Conservation (phyloP, 1,284 basidiomycete species). For the Sphaerobolus stellatus region DNA sequence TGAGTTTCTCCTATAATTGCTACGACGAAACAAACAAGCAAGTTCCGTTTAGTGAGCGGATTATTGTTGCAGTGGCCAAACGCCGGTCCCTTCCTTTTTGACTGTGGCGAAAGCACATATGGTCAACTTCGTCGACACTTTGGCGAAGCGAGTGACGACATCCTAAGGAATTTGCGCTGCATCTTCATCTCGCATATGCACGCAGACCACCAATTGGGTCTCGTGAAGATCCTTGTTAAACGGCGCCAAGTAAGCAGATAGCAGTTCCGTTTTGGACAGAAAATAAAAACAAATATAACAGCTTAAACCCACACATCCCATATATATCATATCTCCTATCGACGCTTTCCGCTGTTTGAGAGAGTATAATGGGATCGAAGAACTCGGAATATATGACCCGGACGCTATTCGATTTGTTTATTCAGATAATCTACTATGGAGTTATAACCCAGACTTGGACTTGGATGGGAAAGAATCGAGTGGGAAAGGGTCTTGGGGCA, state of each 20-base stretch:
- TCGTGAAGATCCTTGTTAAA: conserved; percentile 72
- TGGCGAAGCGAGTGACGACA: conserved; percentile 56
- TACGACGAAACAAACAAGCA: neutral
- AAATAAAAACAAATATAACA: neutral
- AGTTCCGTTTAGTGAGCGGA: conserved; percentile 58
- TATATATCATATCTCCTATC: conserved; percentile 69
- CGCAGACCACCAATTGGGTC: conserved; percentile 90
- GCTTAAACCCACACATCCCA: conserved; percentile 59
- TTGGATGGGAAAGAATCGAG: too few relatives aligned
- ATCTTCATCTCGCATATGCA: conserved; percentile 91
- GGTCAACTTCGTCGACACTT: conserved; percentile 84
- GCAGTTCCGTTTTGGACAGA: too few relatives aligned
- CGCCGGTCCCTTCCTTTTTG: conserved; percentile 76
- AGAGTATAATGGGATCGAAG: conserved; percentile 65
- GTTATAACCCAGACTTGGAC: too few relatives aligned
- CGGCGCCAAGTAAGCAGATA: conserved; percentile 62
- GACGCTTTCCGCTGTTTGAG: conserved; percentile 60
- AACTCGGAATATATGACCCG: conserved; percentile 63
- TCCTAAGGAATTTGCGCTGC: conserved; percentile 71
- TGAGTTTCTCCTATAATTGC: conserved; percentile 30
- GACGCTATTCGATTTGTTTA: conserved; percentile 8
- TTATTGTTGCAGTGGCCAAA: conserved; percentile 72
- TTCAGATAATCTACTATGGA: conserved; percentile 2
- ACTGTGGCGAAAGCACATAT: conserved; percentile 89
- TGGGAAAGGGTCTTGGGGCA: too few relatives aligned